A percentile compares a stretch with the other conserved stretches of the same genome.
phyloP scores from a whole-genome alignment of 176 grass and related monocot species.

The Canna indica region DNA sequence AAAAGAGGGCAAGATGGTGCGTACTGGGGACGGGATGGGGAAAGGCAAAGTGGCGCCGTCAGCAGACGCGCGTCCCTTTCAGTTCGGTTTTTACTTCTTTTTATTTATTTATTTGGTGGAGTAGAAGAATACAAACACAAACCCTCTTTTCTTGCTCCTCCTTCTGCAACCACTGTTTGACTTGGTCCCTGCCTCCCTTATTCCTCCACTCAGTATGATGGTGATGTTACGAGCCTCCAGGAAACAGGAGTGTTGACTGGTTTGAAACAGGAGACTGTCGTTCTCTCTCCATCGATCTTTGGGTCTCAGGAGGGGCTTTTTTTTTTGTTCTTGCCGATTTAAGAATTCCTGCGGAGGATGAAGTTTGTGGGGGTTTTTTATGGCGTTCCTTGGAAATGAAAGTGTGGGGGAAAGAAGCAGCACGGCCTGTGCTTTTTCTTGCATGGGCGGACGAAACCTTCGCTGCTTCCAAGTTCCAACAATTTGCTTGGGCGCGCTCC shows the following conservation, averaged over 20 bases:
- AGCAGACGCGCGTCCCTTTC: constrained; percentile 13
- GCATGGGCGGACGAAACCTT: constrained; percentile 9
- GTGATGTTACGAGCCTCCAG: neutral
- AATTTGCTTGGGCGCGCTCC: neutral
- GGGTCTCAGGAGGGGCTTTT: too few relatives aligned
- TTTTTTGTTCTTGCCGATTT: neutral
- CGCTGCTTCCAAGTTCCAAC: constrained; percentile 6
- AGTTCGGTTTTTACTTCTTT: constrained; percentile 1
- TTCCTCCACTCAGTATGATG: neutral
- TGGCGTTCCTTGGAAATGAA: constrained; percentile 9
- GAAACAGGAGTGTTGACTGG: neutral
- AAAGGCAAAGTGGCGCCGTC: neutral
- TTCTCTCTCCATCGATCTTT: too few relatives aligned
- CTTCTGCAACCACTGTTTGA: neutral
- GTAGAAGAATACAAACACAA: neutral
- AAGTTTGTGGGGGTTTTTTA: too few relatives aligned
- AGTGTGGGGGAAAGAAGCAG: constrained; percentile 8
- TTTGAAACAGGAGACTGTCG: neutral
- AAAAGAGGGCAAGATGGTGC: neutral
- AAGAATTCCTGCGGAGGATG: neutral
- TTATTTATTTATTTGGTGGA: neutral
- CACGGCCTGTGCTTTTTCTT: neutral
- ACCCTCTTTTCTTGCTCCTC: neutral
- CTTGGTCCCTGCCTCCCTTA: too few relatives aligned
- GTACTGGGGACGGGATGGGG: neutral